phyloP scores from a whole-genome alignment of 352 stramenopile genomes.

The Proteromonas lacertae region DNA sequence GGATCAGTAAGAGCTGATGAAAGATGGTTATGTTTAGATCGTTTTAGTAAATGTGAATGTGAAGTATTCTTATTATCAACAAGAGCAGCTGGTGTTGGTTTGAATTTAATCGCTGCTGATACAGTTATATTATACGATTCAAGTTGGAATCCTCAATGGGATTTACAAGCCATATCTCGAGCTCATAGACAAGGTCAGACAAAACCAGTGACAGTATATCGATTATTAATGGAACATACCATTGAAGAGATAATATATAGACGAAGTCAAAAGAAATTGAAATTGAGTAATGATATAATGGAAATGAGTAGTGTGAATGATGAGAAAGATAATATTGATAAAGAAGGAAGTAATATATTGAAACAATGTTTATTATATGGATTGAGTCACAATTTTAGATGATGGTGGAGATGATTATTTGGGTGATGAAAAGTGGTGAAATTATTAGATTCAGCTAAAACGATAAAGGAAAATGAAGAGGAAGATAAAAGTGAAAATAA shows the following conservation, averaged over 20 bases:
- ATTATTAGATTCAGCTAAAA: too few relatives aligned
- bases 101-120: slow-evolving; percentile 75
- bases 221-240: slow-evolving; percentile 77
- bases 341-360: too few relatives aligned
- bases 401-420: too few relatives aligned
- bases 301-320: too few relatives aligned
- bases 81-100: slow-evolving; percentile 79
- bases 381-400: too few relatives aligned
- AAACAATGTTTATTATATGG: too few relatives aligned
- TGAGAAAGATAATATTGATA: too few relatives aligned
- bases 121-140: slow-evolving; percentile 91
- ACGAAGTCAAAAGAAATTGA: too few relatives aligned
- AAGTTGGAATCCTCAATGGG: slow-evolving; percentile 93
- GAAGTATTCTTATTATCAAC: slow-evolving; percentile 83
- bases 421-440: too few relatives aligned
- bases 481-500: too few relatives aligned
- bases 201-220: slow-evolving; percentile 79
- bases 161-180: slow-evolving; percentile 37
- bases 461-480: too few relatives aligned
- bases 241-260: slow-evolving; percentile 99
- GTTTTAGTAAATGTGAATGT: slow-evolving; percentile 21
- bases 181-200: slow-evolving; percentile 90
- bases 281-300: too few relatives aligned
- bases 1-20: slow-evolving; percentile 61
- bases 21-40: slow-evolving; percentile 22